These are phyloP conservation scores for Myriosclerotinia duriaeana DNA, from an alignment of 2,329 filamentous ascomycete species.

Conservation along the genomic window DNA sequence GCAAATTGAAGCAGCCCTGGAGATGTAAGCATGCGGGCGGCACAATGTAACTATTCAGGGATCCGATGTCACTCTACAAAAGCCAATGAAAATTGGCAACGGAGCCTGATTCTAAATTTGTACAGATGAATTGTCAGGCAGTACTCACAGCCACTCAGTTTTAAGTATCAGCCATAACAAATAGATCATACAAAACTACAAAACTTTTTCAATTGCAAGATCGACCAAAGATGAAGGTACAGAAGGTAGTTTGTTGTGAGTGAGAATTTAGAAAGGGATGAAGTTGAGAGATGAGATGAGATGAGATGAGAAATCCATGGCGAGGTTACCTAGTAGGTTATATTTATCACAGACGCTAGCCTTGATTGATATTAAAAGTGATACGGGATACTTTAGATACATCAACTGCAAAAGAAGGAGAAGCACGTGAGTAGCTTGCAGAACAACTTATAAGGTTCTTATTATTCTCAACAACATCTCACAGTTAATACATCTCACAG, in stretches of 20 bases:
- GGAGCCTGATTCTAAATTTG: background rate
- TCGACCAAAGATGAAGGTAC: background rate
- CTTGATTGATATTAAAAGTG: background rate
- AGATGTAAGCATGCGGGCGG: background rate
- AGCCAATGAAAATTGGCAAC: background rate
- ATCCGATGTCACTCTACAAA: background rate
- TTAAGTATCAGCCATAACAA: background rate
- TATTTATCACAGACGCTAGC: background rate
- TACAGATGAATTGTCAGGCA: background rate
- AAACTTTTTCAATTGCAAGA: background rate
- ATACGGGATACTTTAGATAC: background rate
- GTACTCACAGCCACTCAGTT: background rate
- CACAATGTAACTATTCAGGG: conserved; percentile 10
- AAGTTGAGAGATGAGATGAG: background rate
- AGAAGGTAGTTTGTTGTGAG: background rate
- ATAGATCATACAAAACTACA: background rate
- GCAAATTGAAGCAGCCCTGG: conserved; percentile 3
- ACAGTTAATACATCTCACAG: background rate
- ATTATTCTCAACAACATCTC: background rate
- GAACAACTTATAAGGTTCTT: background rate
- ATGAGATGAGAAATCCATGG: background rate
- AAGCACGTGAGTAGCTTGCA: background rate
- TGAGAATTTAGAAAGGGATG: background rate
- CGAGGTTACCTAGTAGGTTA: background rate
- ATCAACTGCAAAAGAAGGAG: background rate